Evolutionary conservation across 495 filamentous ascomycete genomes (phyloP), one percentile per base, ranked within the genome.

Genomic region (Talaromyces ruber): DNA sequence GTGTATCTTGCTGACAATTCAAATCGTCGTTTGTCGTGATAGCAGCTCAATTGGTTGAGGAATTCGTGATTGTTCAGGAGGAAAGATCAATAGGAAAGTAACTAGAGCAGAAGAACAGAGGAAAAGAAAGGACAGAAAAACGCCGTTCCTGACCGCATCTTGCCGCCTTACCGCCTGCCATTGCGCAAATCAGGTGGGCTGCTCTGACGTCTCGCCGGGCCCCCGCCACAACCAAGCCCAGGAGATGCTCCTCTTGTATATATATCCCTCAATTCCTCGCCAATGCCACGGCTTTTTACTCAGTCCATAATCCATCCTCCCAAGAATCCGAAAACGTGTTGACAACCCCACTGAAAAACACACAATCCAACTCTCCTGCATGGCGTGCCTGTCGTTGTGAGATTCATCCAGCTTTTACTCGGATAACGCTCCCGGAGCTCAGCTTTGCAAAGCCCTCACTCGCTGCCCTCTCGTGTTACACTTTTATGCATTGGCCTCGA

Each of bases 141-240:
- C 32, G 12, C 59, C 59, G 59, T 60, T 12, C 43, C 59, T 60
- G 59, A 60, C 59, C 59, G 59, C 59, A 60, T 52, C 59, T 60
- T 60, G 59, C 59, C 59, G 59, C 59, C 59, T 54, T 25, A 54
- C 51, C 51, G 51, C 51, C 51, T 54, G 51, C 51, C n/a, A 22
- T 47, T 14, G 34, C 47, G 47, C 47, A 51, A 51, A 51, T 51
- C 47, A 58, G 21, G 55, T 21, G 55, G 55, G 26, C 29, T 12
- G 14, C 28, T 21, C 34, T 59, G 58, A 59, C 58, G 58, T 59
- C 58, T 39, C 55, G 25, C 25, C n/a, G 16, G 8, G 55, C 55
- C 32, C n/a, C 55, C 28, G 55, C 55, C 55, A 58, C 55, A n/a
- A 25, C n/a, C 16, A 24, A 55, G 29, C 25, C 34, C 29, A 58